These are phyloP conservation scores for Gossypium schwendimanii DNA, from an alignment of 441 rosid genomes.

Conservation along the genomic window DNA sequence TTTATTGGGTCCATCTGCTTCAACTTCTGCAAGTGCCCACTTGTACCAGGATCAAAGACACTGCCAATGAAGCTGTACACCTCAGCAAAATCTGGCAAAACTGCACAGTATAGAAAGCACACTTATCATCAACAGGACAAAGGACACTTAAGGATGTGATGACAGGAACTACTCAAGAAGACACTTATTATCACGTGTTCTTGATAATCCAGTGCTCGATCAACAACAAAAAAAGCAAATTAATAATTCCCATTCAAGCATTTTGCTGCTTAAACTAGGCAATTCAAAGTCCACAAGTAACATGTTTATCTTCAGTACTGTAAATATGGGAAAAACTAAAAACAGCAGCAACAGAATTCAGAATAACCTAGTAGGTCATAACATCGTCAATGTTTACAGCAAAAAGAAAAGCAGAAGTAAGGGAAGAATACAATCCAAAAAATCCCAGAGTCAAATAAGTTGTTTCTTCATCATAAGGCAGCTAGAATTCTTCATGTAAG, in stretches of 20 bases:
- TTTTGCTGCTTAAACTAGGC: not conserved
- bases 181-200: not conserved
- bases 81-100: conserved; percentile 79
- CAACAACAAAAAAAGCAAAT: not conserved
- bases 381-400: not conserved
- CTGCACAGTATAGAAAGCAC: conserved; percentile 41
- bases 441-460: not conserved
- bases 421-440: not conserved
- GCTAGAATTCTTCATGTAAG: not conserved
- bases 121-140: not conserved
- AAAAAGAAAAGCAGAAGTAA: not conserved
- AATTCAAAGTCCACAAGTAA: not conserved
- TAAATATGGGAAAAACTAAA: not conserved
- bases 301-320: not conserved
- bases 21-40: conserved; percentile 65
- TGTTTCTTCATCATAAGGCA: not conserved
- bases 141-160: not conserved
- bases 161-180: not conserved
- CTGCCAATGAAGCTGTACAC: conserved; percentile 93
- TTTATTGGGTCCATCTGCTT: conserved; percentile 92
- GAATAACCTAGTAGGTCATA: not conserved
- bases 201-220: not conserved
- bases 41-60: conserved; percentile 68
- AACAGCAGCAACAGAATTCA: not conserved
- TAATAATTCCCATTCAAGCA: not conserved